Conservation (phyloP, 768 basidiomycete genomes). For the Russula sp. region DNA sequence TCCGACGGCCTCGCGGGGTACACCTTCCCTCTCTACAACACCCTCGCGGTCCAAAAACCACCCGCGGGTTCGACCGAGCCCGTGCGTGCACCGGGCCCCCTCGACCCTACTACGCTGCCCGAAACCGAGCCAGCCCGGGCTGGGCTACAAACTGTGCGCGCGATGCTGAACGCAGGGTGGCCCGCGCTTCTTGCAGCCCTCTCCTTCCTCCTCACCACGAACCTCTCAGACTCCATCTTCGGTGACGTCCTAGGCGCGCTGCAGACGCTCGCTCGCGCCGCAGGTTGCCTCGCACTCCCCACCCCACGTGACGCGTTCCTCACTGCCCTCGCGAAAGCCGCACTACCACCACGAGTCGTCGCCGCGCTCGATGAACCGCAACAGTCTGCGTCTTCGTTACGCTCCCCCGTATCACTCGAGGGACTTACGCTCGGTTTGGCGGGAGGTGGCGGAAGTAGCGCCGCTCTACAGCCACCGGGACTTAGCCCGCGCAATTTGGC, state of each 20-base stretch:
- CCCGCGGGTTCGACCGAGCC: conserved; percentile 60
- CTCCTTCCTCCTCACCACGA: conserved; percentile 85
- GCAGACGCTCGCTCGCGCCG: conserved; percentile 81
- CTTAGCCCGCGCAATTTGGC: conserved; percentile 88
- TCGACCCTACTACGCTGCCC: conserved; percentile 58
- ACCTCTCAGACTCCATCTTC: conserved; percentile 90
- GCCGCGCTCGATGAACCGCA: conserved; percentile 68
- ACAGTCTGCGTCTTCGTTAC: conserved; percentile 53
- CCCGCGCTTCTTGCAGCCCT: conserved; percentile 88
- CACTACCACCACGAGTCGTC: conserved; percentile 88
- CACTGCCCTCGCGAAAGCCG: conserved; percentile 82
- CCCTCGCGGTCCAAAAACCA: conserved; percentile 61
- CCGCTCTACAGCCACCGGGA: conserved; percentile 57
- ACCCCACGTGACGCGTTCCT: conserved; percentile 95
- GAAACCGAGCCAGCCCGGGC: conserved; percentile 52
- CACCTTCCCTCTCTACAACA: conserved; percentile 70
- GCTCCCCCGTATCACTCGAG: conserved; percentile 57
- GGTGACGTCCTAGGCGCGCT: conserved; percentile 79
- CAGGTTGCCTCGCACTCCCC: conserved; percentile 80
- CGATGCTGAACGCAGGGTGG: conserved; percentile 87
- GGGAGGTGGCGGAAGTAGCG: conserved; percentile 23
- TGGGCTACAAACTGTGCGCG: conserved; percentile 62
- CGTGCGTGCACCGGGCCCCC: conserved; percentile 68
- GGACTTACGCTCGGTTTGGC: conserved; percentile 55
- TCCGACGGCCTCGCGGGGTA: conserved; percentile 82